Percentiles rank a stretch among this genome's conserved stretches.
Evolutionary conservation across 2,329 filamentous ascomycete species (phyloP).

Genomic region (Phialophora verrucosa): DNA sequence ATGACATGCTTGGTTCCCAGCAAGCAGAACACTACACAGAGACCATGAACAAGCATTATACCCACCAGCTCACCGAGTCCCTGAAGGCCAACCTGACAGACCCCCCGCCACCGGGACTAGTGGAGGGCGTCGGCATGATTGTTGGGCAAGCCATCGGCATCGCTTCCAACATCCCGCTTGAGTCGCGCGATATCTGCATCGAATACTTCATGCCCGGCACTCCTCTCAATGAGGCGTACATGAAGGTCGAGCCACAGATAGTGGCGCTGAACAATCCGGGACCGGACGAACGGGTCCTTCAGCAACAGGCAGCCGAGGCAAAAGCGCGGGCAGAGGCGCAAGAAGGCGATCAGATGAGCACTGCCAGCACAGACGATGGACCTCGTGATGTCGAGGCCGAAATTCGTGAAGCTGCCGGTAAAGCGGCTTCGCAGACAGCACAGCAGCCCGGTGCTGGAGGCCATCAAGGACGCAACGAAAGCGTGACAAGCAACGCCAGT

Average conservation of each 20-base stretch:
- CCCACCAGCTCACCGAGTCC: constrained; percentile 69
- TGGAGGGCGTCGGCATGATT: constrained; percentile 89
- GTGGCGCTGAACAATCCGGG: constrained; percentile 62
- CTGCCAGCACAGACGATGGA: constrained; percentile 38
- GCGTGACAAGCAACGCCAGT: constrained; percentile 30
- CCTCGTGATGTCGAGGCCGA: constrained; percentile 33
- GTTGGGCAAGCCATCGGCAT: constrained; percentile 88
- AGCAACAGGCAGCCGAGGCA: constrained; percentile 28
- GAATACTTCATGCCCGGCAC: constrained; percentile 82
- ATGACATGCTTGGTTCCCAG: constrained; percentile 69
- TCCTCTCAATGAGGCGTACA: constrained; percentile 70
- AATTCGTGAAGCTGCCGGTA: constrained; percentile 36
- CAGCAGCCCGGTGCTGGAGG: constrained; percentile 13
- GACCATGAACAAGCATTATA: constrained; percentile 72
- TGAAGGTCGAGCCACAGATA: constrained; percentile 78
- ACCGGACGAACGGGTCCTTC: constrained; percentile 35
- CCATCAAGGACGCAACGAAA: constrained; percentile 29
- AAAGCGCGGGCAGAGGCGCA: constrained; percentile 32
- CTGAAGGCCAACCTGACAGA: constrained; percentile 76
- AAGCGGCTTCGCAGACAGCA: constrained; percentile 28
- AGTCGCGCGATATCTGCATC: constrained; percentile 88
- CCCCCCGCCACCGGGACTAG: constrained; percentile 78
- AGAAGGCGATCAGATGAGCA: constrained; percentile 33
- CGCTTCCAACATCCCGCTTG: constrained; percentile 81
- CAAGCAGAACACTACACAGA: constrained; percentile 70